Base-by-base conservation (phyloP, 1,284 basidiomycete genomes). In the Sanghuangporus weigelae region DNA sequence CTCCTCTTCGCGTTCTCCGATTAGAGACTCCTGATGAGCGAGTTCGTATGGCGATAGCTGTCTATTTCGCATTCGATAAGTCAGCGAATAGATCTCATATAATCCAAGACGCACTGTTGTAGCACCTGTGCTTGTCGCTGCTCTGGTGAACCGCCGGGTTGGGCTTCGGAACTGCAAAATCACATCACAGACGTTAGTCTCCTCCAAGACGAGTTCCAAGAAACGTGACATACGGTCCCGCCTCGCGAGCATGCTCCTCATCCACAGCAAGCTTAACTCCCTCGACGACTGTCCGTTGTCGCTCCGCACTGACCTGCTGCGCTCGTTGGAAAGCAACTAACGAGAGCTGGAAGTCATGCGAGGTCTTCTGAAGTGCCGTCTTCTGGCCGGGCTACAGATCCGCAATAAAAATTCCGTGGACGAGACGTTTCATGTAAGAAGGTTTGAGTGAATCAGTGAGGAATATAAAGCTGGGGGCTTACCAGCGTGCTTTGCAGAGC, bases 1-100 rank as follows among this genome's bases (percentile, higher is more conserved):
- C 72, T 98, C 96, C 0, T 81, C 82, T 74, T 99, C 96, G 19
- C 97, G 92, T 74, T 98, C 96, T 63, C 92, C 92, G 66, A 99
- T 97, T 42, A 99, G 79, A 11, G 93, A 92, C 71, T 99, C 96
- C 73, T 99, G 97, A 74, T 96, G 96, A 42, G 95, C 95, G 35
- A 98, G 83, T 74, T 99, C 96, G 68, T 93, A 90, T 0, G 92
- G 89, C 0, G 93, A 89, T 57, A 96, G 78, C 74, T 93, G 85
- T 57, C 79, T 67, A 73, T 31, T 19, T 50, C 14, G 16, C n/a
- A 55, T 54, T 55, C 49, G 35, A 23, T 57, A 59, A 36, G 35
- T 23, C 44, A 10, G 57, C 26, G 51, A 39, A 35, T 38, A 19
- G 39, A 57, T 36, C 38, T 63, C 35, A 19, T 10, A 31, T 56